A percentile compares a stretch with the other conserved stretches of the same genome.
Conservation (phyloP, 75 land plant species). For the Cunninghamia lanceolata region DNA sequence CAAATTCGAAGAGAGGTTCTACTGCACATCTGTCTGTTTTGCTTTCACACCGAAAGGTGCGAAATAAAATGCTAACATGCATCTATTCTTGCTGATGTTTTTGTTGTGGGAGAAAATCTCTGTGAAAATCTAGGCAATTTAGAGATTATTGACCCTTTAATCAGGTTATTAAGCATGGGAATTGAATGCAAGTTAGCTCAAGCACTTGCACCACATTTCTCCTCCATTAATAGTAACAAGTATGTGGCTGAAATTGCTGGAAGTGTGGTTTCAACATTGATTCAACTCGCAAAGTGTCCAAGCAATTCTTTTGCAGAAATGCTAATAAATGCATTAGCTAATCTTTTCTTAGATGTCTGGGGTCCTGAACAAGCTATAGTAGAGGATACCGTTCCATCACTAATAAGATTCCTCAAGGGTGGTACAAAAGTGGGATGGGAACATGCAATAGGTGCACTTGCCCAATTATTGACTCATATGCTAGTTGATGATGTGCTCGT, state of each 20-base stretch:
- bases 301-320: conserved; percentile 63
- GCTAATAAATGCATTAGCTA: conserved; percentile 74
- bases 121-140: conserved; percentile 64
- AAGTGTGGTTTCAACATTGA: conserved; percentile 63
- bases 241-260: conserved; percentile 48
- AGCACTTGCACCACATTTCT: conserved; percentile 74
- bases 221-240: conserved; percentile 38
- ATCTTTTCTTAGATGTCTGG: conserved; percentile 66
- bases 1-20: no score
- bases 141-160: conserved; percentile 62
- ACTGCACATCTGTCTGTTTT: no score
- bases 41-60: no score
- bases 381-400: conserved; percentile 75
- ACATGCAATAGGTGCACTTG: conserved; percentile 71
- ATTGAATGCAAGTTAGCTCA: conserved; percentile 69
- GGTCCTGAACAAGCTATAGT: conserved; percentile 62
- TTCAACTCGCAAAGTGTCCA: conserved; percentile 70
- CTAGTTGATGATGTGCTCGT: conserved; percentile 67
- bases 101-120: conserved; percentile 63
- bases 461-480: conserved; percentile 55
- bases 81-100: conserved; percentile 74
- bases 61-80: no score
- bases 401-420: conserved; percentile 68
- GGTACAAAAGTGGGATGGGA: conserved; percentile 75
- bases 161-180: conserved; percentile 65